Conservation (phyloP, 129 eudicot genomes). For the Deinandra increscens region DNA sequence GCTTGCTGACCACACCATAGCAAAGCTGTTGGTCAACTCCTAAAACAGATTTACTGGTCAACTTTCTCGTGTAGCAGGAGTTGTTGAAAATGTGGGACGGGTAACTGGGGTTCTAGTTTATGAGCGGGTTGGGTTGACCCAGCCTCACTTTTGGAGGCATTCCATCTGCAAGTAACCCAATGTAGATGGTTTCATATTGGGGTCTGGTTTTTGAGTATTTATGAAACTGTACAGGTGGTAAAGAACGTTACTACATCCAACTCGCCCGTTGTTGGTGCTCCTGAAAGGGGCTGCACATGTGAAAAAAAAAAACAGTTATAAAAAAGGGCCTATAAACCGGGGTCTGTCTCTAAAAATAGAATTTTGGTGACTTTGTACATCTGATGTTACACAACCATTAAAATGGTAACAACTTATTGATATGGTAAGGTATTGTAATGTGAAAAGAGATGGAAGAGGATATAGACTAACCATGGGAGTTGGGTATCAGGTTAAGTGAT, state of each 20-base stretch:
- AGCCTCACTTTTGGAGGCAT: constrained; percentile 43
- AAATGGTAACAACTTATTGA: too few relatives aligned
- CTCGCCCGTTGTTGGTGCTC: constrained; percentile 72
- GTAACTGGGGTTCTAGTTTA: constrained; percentile 48
- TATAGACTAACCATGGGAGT: too few relatives aligned
- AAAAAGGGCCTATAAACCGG: too few relatives aligned
- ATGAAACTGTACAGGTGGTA: constrained; percentile 66
- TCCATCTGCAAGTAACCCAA: constrained; percentile 35
- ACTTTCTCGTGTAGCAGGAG: constrained; percentile 53
- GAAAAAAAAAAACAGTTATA: too few relatives aligned
- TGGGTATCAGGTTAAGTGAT: too few relatives aligned
- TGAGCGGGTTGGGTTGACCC: constrained; percentile 44
- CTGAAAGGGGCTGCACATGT: constrained; percentile 35
- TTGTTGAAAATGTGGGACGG: constrained; percentile 49
- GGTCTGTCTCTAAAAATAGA: too few relatives aligned
- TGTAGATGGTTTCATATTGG: constrained; percentile 41
- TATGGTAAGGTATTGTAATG: too few relatives aligned
- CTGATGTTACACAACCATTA: too few relatives aligned
- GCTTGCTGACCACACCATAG: constrained; percentile 36
- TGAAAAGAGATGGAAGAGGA: too few relatives aligned
- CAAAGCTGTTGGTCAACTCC: constrained; percentile 65
- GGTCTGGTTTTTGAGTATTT: constrained; percentile 67
- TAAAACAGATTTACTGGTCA: constrained; percentile 47
- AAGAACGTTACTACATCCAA: constrained; percentile 63
- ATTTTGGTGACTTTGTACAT: too few relatives aligned